Evolutionary conservation across 75 land plant genomes (phyloP), one percentile per base, ranked within the genome.

Genomic region (Ceratopteris richardii): DNA sequence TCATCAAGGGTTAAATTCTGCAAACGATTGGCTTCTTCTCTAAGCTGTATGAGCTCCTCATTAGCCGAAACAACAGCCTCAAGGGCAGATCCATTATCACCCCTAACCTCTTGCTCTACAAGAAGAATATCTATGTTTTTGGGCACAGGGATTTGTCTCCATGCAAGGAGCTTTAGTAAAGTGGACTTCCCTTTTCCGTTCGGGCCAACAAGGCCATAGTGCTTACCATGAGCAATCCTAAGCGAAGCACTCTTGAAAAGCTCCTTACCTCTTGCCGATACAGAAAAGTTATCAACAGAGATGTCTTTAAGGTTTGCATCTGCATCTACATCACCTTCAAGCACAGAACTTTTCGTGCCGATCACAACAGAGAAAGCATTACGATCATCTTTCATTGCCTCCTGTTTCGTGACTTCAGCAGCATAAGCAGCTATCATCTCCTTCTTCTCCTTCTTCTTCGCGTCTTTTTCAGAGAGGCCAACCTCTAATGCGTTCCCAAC

Each of bases 161-260:
- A 93, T 22, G 98, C 95, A 29, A 93, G 81, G 22, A 93, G 77
- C 64, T 93, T 93, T 31, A 93, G 66, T 46, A 93, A 63, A 3
- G 98, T 93, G 0, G 95, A 85, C 54, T 88, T 88, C 2, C 98
- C 98, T 61, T 69, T 93, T 0, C 98, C 98, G 66, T 88, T 93
- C 1, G 98, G 98, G 14, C 98, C 98, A 47, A 94, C 90, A 51
- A 89, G 67, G 30, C 96, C 98, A 69, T 89, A 94, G 29, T 87
- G 62, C 62, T 79, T 81, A n/a, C 98, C 98, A 70, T 94, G 96
- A 0, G 90, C 71, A 28, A 94, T 89, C 62, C 77, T 84, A 37
- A 94, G 63, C 30, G 96, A 73, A 0, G 98, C 70, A 54, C 89
- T 89, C 77, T 83, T 89, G 47, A 94, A 57, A 13, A 94, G 83